A percentile compares a stretch with the other conserved stretches of the same genome.
These are phyloP conservation scores for Laburnicola sp. DNA, from an alignment of 2,329 filamentous ascomycete genomes.

Conservation along the genomic window DNA sequence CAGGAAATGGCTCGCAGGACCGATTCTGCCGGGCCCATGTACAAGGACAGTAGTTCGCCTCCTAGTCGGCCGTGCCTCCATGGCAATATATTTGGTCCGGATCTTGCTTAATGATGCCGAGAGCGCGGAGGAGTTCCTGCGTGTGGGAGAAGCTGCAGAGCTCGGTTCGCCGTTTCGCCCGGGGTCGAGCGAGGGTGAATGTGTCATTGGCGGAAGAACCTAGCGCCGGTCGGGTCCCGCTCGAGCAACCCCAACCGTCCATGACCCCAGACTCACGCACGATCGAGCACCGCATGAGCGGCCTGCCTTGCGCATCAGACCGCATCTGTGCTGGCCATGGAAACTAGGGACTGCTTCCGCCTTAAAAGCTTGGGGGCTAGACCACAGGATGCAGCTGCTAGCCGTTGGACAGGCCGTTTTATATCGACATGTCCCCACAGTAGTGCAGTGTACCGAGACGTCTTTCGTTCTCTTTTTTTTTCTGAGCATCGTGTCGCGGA, in stretches of 20 bases:
- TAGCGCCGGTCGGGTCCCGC: constrained; percentile 7
- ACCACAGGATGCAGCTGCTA: constrained; percentile 3
- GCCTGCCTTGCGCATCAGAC: not conserved
- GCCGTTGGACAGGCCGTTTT: not conserved
- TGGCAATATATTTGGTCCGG: not conserved
- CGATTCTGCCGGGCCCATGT: constrained; percentile 4
- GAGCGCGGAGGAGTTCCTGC: not conserved
- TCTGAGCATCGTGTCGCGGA: not conserved
- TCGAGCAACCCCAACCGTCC: constrained; percentile 1
- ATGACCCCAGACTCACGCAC: constrained; percentile 9
- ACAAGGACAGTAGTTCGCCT: constrained; percentile 2
- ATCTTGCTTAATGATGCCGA: not conserved
- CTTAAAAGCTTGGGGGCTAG: constrained; percentile 12
- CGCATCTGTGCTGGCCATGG: constrained; percentile 13
- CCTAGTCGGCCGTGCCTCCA: not conserved
- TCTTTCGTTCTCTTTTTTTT: not conserved
- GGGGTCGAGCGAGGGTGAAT: not conserved
- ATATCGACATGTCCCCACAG: not conserved
- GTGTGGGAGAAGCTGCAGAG: not conserved
- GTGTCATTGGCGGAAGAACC: constrained; percentile 9
- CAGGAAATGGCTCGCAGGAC: constrained; percentile 1
- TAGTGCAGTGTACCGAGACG: not conserved
- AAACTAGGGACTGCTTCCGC: constrained; percentile 32
- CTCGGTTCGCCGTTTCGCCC: not conserved
- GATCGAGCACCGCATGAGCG: constrained; percentile 1